Conservation (phyloP, 306 rosid genomes). For the Sicyos baderoa region DNA sequence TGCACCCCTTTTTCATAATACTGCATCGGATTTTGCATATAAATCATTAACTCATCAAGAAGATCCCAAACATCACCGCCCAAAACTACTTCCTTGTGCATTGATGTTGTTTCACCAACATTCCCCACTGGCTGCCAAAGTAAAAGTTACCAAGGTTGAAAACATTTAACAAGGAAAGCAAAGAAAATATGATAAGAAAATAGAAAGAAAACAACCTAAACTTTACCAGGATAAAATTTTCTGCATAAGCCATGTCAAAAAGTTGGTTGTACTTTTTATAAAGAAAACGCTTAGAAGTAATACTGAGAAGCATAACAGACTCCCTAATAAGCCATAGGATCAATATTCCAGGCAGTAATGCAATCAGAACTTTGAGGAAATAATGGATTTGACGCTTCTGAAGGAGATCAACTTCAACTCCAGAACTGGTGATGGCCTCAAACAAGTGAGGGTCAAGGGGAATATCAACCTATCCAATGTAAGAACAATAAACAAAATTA, state of each 20-base stretch:
- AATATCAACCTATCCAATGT: constrained; percentile 67
- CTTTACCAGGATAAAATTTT: constrained; percentile 82
- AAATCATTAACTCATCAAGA: constrained; percentile 92
- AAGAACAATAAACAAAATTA: constrained; percentile 4
- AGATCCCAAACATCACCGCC: constrained; percentile 99
- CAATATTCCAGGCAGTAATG: constrained; percentile 69
- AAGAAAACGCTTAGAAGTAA: constrained; percentile 69
- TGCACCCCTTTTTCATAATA: constrained; percentile 79
- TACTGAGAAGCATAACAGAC: constrained; percentile 58
- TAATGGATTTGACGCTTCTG: constrained; percentile 77
- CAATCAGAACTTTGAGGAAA: constrained; percentile 75
- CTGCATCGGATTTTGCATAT: constrained; percentile 98
- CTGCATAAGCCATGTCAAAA: constrained; percentile 83
- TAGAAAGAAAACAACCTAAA: constrained; percentile 8
- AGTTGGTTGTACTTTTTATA: constrained; percentile 85
- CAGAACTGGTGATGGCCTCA: constrained; percentile 78
- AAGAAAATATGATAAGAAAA: constrained; percentile 8
- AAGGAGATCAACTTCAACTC: constrained; percentile 91
- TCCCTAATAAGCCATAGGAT: constrained; percentile 83
- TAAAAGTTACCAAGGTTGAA: constrained; percentile 15
- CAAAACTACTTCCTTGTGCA: constrained; percentile 84
- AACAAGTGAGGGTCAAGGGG: constrained; percentile 88
- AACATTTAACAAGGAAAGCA: constrained; percentile 6
- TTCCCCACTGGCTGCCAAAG: constrained; percentile 72
- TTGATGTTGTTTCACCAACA: constrained; percentile 70